phyloP scores from a whole-genome alignment of 768 basidiomycete species.

The Trichaptum fuscoviolaceum region DNA sequence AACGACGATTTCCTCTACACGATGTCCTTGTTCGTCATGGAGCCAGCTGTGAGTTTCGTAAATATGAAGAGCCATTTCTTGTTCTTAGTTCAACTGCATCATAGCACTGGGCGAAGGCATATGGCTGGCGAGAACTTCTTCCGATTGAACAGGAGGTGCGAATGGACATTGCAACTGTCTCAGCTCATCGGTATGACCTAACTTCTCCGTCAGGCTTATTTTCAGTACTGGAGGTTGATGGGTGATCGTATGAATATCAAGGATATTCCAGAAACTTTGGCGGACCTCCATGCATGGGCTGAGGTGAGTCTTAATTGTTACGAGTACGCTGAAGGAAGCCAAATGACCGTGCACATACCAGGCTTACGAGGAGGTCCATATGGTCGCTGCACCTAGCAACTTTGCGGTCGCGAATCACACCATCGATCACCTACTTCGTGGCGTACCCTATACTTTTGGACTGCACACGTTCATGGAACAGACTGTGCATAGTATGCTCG shows the following conservation, averaged over 20 bases:
- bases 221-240: slow-evolving; percentile 37
- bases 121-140: slow-evolving; percentile 41
- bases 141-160: slow-evolving; percentile 36
- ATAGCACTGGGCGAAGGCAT: slow-evolving; percentile 36
- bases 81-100: not conserved
- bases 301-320: slow-evolving; percentile 21
- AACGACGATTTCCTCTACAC: slow-evolving; percentile 43
- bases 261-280: slow-evolving; percentile 38
- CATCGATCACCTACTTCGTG: slow-evolving; percentile 34
- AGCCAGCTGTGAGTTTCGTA: slow-evolving; percentile 30
- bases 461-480: slow-evolving; percentile 30
- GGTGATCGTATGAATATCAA: slow-evolving; percentile 42
- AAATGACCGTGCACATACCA: slow-evolving; percentile 12
- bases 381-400: slow-evolving; percentile 39
- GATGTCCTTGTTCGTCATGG: slow-evolving; percentile 32
- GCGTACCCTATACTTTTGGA: slow-evolving; percentile 33
- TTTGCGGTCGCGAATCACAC: slow-evolving; percentile 35
- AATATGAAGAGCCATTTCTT: not conserved
- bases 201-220: slow-evolving; percentile 27
- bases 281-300: slow-evolving; percentile 35
- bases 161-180: not conserved
- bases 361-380: slow-evolving; percentile 37
- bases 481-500: slow-evolving; percentile 33
- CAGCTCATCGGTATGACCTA: not conserved
- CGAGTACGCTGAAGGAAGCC: not conserved